A percentile compares a stretch with the other conserved stretches of the same genome.
Evolutionary conservation across 441 rosid genomes (phyloP).

Genomic region (Bocquillonia castaneifolia): DNA sequence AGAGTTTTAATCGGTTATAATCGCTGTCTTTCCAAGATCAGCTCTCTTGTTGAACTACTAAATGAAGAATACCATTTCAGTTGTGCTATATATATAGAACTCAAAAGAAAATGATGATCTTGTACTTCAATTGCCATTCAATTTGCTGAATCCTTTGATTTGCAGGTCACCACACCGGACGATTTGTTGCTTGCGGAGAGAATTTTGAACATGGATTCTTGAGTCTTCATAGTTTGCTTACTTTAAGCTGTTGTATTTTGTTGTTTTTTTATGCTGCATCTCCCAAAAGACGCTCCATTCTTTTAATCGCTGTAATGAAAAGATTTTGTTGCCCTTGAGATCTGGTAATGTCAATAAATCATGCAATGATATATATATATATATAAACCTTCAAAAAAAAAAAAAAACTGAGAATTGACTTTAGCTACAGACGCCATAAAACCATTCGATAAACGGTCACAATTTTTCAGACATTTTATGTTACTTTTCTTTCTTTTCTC

Average conservation of each 20-base stretch:
- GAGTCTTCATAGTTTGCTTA: constrained; percentile 6
- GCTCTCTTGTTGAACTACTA: neutral
- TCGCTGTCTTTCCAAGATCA: too few relatives aligned
- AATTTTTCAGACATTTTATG: too few relatives aligned
- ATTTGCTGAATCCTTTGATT: neutral
- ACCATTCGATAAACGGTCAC: too few relatives aligned
- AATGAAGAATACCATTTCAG: neutral
- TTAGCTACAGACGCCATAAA: too few relatives aligned
- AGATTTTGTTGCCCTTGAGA: neutral
- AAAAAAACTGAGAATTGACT: too few relatives aligned
- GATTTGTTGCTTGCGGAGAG: constrained; percentile 87
- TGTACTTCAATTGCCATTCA: neutral
- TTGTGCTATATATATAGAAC: neutral
- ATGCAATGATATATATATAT: neutral
- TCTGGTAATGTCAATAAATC: neutral
- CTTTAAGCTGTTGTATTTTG: neutral
- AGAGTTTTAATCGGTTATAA: too few relatives aligned
- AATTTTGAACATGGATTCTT: constrained; percentile 44
- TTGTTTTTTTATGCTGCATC: neutral
- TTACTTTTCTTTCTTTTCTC: too few relatives aligned
- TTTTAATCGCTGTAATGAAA: neutral
- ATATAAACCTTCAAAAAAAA: too few relatives aligned
- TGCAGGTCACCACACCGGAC: constrained; percentile 89
- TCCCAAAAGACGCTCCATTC: neutral
- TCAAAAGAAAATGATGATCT: neutral